Evolutionary conservation across 2,329 filamentous ascomycete species (phyloP).

Genomic region (Aspergillus felis): DNA sequence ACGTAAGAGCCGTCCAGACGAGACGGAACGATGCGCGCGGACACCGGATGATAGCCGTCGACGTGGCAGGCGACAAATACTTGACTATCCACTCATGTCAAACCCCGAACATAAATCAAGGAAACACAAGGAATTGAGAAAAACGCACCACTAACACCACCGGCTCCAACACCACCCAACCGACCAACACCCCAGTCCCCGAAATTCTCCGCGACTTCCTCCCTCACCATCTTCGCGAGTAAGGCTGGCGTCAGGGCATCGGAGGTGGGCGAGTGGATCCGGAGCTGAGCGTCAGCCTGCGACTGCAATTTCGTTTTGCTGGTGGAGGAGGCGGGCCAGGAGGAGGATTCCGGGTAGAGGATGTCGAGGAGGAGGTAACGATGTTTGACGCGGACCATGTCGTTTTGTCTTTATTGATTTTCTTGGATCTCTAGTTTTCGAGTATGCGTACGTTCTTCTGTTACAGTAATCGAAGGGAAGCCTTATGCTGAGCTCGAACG

Average conservation of each 20-base stretch:
- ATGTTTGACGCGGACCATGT: constrained; percentile 94
- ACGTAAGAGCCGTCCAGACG: constrained; percentile 84
- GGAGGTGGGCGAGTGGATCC: constrained; percentile 75
- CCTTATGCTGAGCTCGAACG: neutral
- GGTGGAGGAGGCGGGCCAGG: constrained; percentile 34
- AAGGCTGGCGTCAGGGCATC: constrained; percentile 63
- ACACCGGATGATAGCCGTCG: constrained; percentile 85
- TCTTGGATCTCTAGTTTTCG: neutral
- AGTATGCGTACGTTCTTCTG: neutral
- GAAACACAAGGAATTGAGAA: neutral
- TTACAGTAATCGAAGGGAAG: neutral
- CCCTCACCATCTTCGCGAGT: constrained; percentile 66
- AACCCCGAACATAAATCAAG: neutral
- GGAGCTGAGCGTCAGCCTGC: constrained; percentile 56
- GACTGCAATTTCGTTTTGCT: constrained; percentile 26
- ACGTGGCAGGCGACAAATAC: constrained; percentile 88
- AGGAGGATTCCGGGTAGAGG: constrained; percentile 65
- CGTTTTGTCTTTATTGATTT: constrained; percentile 12
- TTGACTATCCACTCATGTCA: constrained; percentile 59
- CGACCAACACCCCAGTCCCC: constrained; percentile 75
- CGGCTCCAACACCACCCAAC: constrained; percentile 61
- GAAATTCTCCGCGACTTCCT: constrained; percentile 68
- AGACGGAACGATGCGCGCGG: constrained; percentile 78
- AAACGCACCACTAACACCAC: constrained; percentile 62
- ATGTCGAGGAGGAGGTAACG: constrained; percentile 94